phyloP scores from a whole-genome alignment of 768 basidiomycete genomes.

The Postia placenta region DNA sequence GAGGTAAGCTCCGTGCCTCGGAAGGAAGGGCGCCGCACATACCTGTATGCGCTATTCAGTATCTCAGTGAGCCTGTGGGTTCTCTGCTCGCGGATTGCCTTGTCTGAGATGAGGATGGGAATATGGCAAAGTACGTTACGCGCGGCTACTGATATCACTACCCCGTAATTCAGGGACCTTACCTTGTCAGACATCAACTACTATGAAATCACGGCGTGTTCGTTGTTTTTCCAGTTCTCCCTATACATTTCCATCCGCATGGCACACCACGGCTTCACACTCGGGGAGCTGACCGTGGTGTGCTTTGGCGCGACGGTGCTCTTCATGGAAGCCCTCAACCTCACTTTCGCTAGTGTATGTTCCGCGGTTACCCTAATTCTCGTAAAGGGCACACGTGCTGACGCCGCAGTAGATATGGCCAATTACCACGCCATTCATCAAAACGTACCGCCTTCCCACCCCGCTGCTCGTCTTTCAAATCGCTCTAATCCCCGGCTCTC shows the following conservation, averaged over 20 bases:
- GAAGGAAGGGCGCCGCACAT: constrained; percentile 56
- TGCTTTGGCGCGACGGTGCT: constrained; percentile 84
- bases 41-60: constrained; percentile 63
- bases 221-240: constrained; percentile 86
- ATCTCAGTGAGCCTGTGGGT: constrained; percentile 44
- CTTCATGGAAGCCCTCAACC: constrained; percentile 78
- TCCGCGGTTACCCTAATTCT: background rate
- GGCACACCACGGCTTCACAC: constrained; percentile 90
- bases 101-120: constrained; percentile 36
- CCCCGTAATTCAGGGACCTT: background rate
- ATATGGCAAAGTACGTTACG: constrained; percentile 66
- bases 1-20: constrained; percentile 75
- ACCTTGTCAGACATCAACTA: constrained; percentile 58
- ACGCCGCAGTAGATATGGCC: constrained; percentile 60
- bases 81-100: constrained; percentile 41
- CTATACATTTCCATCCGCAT: constrained; percentile 86
- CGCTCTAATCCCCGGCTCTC: constrained; percentile 86
- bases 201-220: constrained; percentile 66
- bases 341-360: constrained; percentile 78
- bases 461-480: constrained; percentile 90
- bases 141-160: background rate
- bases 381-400: background rate
- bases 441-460: constrained; percentile 88
- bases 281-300: constrained; percentile 89
- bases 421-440: constrained; percentile 73